A percentile compares a stretch with the other conserved stretches of the same genome.
Evolutionary conservation across 495 filamentous ascomycete species (phyloP).

Genomic region (Tuber magnatum): DNA sequence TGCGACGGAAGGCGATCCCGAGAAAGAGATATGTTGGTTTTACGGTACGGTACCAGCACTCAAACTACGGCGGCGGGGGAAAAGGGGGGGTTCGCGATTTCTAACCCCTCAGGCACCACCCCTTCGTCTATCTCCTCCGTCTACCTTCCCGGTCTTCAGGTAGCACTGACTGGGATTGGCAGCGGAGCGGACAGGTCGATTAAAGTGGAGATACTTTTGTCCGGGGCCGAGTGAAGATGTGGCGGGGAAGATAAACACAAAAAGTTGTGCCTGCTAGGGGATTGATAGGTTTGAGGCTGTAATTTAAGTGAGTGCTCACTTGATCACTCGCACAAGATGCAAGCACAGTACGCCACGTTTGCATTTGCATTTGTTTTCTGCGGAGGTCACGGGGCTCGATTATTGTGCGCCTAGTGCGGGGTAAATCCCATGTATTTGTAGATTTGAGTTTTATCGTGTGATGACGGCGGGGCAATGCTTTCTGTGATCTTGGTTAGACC

Average conservation of each 20-base stretch:
- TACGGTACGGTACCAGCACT: neutral
- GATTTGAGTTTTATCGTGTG: neutral
- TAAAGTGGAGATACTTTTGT: neutral
- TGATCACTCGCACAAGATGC: neutral
- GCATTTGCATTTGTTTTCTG: neutral
- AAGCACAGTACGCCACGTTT: neutral
- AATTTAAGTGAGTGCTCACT: neutral
- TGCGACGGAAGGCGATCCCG: too few relatives aligned
- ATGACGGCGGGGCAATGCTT: neutral
- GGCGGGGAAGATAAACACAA: neutral
- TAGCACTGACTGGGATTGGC: neutral
- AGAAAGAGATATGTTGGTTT: too few relatives aligned
- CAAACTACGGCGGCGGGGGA: neutral
- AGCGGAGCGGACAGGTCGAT: neutral
- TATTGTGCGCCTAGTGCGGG: neutral
- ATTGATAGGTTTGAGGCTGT: neutral
- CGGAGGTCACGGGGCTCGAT: too few relatives aligned
- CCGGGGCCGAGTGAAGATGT: neutral
- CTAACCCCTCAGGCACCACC: neutral
- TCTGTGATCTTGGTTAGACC: neutral
- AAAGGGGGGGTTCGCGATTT: neutral
- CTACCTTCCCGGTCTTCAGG: neutral
- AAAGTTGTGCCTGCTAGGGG: neutral
- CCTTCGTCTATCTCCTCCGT: neutral
- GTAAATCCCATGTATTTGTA: neutral